phyloP scores from a whole-genome alignment of 192 early-diverging fungal species.

The Powellomyces hirtus region DNA sequence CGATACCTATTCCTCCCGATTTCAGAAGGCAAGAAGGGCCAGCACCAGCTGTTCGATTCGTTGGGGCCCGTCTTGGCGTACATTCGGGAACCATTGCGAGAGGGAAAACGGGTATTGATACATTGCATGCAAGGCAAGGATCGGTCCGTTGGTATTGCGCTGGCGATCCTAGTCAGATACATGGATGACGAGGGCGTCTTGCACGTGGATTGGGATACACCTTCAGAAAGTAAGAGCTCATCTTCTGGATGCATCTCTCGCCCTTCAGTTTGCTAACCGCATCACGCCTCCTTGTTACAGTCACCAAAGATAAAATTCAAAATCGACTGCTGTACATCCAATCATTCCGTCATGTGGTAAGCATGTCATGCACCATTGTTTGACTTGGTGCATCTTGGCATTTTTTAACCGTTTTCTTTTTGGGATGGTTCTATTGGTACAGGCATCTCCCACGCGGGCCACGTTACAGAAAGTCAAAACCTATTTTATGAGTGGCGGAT shows the following conservation, averaged over 20 bases:
- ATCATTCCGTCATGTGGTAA: slow-evolving; percentile 56
- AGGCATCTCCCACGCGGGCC: slow-evolving; percentile 71
- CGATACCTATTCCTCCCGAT: slow-evolving; percentile 72
- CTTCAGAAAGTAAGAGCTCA: neutral
- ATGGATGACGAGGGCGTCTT: slow-evolving; percentile 13
- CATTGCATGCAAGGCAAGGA: slow-evolving; percentile 81
- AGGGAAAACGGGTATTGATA: slow-evolving; percentile 56
- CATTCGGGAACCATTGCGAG: slow-evolving; percentile 23
- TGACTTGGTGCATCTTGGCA: no score
- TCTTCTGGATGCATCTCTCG: neutral
- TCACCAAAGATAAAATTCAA: slow-evolving; percentile 64
- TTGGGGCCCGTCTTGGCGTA: slow-evolving; percentile 62
- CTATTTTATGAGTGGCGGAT: slow-evolving; percentile 68
- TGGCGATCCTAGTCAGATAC: slow-evolving; percentile 57
- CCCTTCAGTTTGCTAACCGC: neutral
- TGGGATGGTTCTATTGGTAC: slow-evolving; percentile 2
- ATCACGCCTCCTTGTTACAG: no score
- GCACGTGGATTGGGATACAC: slow-evolving; percentile 6
- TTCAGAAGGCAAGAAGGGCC: slow-evolving; percentile 87
- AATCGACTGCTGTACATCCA: slow-evolving; percentile 66
- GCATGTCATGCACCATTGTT: neutral
- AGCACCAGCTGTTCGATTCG: slow-evolving; percentile 54
- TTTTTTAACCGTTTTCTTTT: no score
- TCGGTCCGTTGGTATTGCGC: slow-evolving; percentile 73
- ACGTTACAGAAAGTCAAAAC: slow-evolving; percentile 77